Conservation (phyloP, 768 basidiomycete species). For the Mycena metata region DNA sequence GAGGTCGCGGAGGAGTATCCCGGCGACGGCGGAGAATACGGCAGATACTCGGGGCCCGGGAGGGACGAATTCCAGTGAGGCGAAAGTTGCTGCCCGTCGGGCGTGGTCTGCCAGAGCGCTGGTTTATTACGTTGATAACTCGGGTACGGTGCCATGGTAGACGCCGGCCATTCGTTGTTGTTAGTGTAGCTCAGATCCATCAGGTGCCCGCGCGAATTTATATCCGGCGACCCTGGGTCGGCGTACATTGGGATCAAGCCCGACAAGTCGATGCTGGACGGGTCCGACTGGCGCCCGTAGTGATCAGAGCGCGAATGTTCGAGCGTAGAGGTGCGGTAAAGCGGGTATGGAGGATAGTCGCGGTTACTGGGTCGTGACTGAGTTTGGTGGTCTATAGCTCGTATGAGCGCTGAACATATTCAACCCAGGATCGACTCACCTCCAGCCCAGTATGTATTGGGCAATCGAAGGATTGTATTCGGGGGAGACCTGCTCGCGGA, state of each 20-base stretch:
- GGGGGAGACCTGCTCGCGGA: neutral
- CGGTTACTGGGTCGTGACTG: neutral
- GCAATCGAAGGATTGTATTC: neutral
- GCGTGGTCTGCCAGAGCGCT: neutral
- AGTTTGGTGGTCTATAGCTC: neutral
- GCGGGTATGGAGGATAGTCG: slow-evolving; percentile 8
- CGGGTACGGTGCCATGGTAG: slow-evolving; percentile 14
- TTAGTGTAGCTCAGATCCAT: slow-evolving; percentile 12
- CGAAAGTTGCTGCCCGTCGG: neutral
- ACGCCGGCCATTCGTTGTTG: slow-evolving; percentile 15
- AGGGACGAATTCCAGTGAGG: slow-evolving; percentile 10
- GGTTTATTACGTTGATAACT: slow-evolving; percentile 18
- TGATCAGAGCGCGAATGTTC: neutral
- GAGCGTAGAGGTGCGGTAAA: neutral
- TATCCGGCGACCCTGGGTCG: slow-evolving; percentile 8
- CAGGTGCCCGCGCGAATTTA: slow-evolving; percentile 16
- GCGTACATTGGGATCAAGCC: slow-evolving; percentile 29
- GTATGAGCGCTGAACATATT: neutral
- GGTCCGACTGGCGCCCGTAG: slow-evolving; percentile 9
- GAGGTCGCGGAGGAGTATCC: too few relatives aligned
- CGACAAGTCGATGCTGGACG: slow-evolving; percentile 24
- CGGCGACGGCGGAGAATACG: too few relatives aligned
- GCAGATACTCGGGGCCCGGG: neutral
- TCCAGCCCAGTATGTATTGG: slow-evolving; percentile 9
- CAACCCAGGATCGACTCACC: neutral